Percentiles rank a stretch among this genome's conserved stretches.
These are phyloP conservation scores for Aspergillus vadensis DNA, from an alignment of 2,329 filamentous ascomycete species.

Conservation along the genomic window DNA sequence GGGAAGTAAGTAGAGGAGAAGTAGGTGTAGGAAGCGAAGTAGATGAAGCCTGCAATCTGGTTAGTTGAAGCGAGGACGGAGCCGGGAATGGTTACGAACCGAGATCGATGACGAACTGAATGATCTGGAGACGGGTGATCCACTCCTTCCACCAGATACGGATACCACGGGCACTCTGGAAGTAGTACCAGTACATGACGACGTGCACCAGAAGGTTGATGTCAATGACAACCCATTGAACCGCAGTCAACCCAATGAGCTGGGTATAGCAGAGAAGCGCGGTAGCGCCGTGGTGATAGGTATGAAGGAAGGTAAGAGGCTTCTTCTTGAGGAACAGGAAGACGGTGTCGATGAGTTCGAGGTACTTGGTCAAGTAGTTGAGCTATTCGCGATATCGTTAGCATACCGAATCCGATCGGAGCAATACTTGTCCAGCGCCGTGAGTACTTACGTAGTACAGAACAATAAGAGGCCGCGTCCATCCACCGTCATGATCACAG, in stretches of 20 bases:
- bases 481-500: constrained; percentile 75
- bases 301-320: constrained; percentile 97
- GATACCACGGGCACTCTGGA: constrained; percentile 94
- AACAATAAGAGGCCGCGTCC: constrained; percentile 89
- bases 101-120: constrained; percentile 95
- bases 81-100: constrained; percentile 57
- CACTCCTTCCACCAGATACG: constrained; percentile 99
- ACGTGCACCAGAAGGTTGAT: constrained; percentile 94
- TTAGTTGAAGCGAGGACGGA: constrained; percentile 23
- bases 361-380: constrained; percentile 97
- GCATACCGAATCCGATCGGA: constrained; percentile 40
- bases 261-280: constrained; percentile 98
- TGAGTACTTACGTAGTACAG: constrained; percentile 83
- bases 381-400: constrained; percentile 58
- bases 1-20: constrained; percentile 89
- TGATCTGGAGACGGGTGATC: constrained; percentile 96
- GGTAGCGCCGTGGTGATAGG: constrained; percentile 96
- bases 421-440: neutral
- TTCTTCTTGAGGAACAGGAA: constrained; percentile 99
- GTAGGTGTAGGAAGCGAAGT: constrained; percentile 99
- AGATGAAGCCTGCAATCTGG: constrained; percentile 75
- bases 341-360: constrained; percentile 91
- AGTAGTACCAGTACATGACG: constrained; percentile 99
- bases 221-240: constrained; percentile 92
- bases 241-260: constrained; percentile 86